Evolutionary conservation across 2,329 filamentous ascomycete genomes (phyloP), one percentile per base, ranked within the genome.

Genomic region (Pezicula carpinea): DNA sequence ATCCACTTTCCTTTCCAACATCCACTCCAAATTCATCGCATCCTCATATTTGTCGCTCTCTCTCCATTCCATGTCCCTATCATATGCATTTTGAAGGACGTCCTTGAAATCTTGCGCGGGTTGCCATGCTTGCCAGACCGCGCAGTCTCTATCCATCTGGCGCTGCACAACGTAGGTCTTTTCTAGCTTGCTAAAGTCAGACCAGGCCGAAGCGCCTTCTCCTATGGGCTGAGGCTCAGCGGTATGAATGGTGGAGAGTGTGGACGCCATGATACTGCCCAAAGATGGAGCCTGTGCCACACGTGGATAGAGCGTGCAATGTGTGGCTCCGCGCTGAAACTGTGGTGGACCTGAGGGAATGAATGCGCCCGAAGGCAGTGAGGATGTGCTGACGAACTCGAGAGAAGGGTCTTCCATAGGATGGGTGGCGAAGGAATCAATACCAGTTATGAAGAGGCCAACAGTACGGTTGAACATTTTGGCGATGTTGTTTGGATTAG

Each of bases 61-160:
- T 40, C 38, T 22, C 38, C 38, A 40, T n/a, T 40, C 22, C 38
- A 40, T 40, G 15, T 40, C 38, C 15, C 22, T 26, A 14, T 40
- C 19, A 10, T 40, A 40, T 14, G 38, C 38, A 11, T n/a, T 19
- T 15, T 19, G 4, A 4, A 40, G 22, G 8, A 14, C 18, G 4
- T 10, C n/a, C 13, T 21, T 23, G 22, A 40, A 40, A 23, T 40
- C 38, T n/a, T 15, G 14, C 14, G n/a, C 19, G 14, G 38, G 19
- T 40, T 40, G 10, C 38, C 38, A 40, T 3, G 23, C 11, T 23
- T 23, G 19, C 19, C 19, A 40, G 10, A 40, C 22, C 18, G 38
- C 19, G n/a, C 22, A 11, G 4, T 40, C 38, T 23, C 14, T 21
- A 4, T 40, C 22, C 19, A 40, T 22, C n/a, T 40, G 38, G 18